These are phyloP conservation scores for Antarctomyces pellizariae DNA, from an alignment of 495 filamentous ascomycete species.

Conservation along the genomic window DNA sequence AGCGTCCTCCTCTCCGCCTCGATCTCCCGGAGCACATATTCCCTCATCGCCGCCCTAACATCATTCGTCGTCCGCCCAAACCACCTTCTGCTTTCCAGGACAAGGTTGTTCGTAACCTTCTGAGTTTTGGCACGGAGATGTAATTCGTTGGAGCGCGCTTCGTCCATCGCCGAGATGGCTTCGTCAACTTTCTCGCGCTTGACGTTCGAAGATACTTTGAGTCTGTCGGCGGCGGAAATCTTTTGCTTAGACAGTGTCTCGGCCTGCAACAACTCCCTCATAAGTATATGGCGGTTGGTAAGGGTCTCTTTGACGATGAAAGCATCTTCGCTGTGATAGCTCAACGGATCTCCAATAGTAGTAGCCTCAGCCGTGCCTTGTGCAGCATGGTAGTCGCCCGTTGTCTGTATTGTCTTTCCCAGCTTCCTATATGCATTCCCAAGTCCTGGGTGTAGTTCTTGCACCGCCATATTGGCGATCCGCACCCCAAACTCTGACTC, in stretches of 20 bases:
- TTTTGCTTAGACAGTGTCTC: slow-evolving; percentile 60
- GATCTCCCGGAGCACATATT: slow-evolving; percentile 86
- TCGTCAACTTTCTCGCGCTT: slow-evolving; percentile 90
- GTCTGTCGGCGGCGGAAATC: slow-evolving; percentile 60
- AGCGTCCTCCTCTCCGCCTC: slow-evolving; percentile 85
- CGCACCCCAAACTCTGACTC: slow-evolving; percentile 89
- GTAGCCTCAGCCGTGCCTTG: slow-evolving; percentile 94
- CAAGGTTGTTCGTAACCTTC: slow-evolving; percentile 68
- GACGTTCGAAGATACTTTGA: slow-evolving; percentile 64
- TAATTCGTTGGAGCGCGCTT: slow-evolving; percentile 55
- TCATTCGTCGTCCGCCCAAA: slow-evolving; percentile 69
- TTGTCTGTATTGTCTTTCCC: slow-evolving; percentile 73
- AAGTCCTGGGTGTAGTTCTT: slow-evolving; percentile 76
- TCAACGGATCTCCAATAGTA: slow-evolving; percentile 77
- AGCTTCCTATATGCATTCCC: slow-evolving; percentile 83
- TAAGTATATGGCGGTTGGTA: slow-evolving; percentile 95
- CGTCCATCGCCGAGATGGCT: slow-evolving; percentile 68
- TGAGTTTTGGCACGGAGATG: slow-evolving; percentile 65
- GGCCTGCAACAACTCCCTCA: slow-evolving; percentile 77
- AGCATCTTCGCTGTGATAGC: slow-evolving; percentile 86
- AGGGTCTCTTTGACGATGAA: slow-evolving; percentile 98
- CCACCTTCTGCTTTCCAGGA: slow-evolving; percentile 79
- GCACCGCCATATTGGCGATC: slow-evolving; percentile 57
- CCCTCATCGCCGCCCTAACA: slow-evolving; percentile 54
- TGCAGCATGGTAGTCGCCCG: slow-evolving; percentile 89